phyloP scores from a whole-genome alignment of 2,329 filamentous ascomycete species.

The Aspergillus texensis region DNA sequence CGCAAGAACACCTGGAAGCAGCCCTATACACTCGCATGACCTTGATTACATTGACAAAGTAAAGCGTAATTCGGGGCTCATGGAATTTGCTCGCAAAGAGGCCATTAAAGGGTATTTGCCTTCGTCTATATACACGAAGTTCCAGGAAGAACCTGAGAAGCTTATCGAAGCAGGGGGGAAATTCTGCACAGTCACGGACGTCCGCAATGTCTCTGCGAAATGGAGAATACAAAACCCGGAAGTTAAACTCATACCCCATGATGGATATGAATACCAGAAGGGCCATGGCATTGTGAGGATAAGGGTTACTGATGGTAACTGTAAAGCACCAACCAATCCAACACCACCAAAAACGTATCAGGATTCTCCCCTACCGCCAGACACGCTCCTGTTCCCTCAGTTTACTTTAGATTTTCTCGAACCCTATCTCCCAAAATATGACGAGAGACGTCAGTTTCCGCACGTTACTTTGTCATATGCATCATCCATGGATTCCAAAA shows the following conservation, averaged over 20 bases:
- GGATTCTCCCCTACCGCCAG: conserved; percentile 33
- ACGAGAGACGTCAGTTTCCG: conserved; percentile 43
- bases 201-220: conserved; percentile 52
- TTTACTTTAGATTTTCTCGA: conserved; percentile 51
- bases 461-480: conserved; percentile 86
- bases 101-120: conserved; percentile 51
- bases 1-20: conserved; percentile 44
- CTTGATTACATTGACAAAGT: conserved; percentile 52
- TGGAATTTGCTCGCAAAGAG: conserved; percentile 50
- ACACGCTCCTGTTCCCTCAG: conserved; percentile 50
- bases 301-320: conserved; percentile 20
- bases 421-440: conserved; percentile 52
- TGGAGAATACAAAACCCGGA: conserved; percentile 51
- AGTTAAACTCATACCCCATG: conserved; percentile 46
- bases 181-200: conserved; percentile 50
- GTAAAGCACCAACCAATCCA: conserved; percentile 11
- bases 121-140: conserved; percentile 52
- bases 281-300: conserved; percentile 46
- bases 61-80: conserved; percentile 52
- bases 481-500: conserved; percentile 80
- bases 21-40: conserved; percentile 47
- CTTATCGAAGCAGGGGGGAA: conserved; percentile 49
- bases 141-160: conserved; percentile 49
- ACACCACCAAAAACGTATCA: conserved; percentile 16
- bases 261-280: conserved; percentile 49